Conservation (phyloP, 2,329 filamentous ascomycete genomes). For the Colletotrichum simmondsii region DNA sequence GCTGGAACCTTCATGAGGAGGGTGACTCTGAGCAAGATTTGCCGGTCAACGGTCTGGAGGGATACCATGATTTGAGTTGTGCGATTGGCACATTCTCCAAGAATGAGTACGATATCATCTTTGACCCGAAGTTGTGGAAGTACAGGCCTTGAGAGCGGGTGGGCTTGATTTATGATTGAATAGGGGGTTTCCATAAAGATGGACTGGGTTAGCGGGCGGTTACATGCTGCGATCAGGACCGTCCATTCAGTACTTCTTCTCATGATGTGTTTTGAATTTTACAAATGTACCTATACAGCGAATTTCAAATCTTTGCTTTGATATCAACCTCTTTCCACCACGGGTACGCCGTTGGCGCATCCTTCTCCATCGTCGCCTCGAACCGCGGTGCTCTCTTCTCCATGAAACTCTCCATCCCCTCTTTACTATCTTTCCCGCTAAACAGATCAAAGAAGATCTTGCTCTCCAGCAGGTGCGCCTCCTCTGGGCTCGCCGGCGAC, state of each 20-base stretch:
- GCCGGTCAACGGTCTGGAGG: slow-evolving; percentile 75
- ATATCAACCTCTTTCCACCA: slow-evolving; percentile 71
- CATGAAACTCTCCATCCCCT: slow-evolving; percentile 76
- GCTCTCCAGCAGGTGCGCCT: slow-evolving; percentile 76
- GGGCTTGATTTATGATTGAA: not conserved
- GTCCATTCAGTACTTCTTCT: not conserved
- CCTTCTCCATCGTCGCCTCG: slow-evolving; percentile 67
- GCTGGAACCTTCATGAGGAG: slow-evolving; percentile 82
- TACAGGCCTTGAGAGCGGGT: slow-evolving; percentile 47
- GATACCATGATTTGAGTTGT: slow-evolving; percentile 76
- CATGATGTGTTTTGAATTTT: not conserved
- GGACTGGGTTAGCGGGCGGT: not conserved
- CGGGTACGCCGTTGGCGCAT: slow-evolving; percentile 70
- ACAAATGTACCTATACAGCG: not conserved
- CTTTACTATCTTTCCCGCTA: slow-evolving; percentile 67
- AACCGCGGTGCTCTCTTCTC: slow-evolving; percentile 75
- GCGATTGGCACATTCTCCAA: slow-evolving; percentile 77
- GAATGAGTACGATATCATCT: slow-evolving; percentile 75
- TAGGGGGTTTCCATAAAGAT: too few relatives aligned
- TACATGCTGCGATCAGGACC: not conserved
- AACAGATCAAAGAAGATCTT: slow-evolving; percentile 72
- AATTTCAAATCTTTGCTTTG: slow-evolving; percentile 37
- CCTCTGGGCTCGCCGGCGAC: slow-evolving; percentile 67
- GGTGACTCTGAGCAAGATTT: slow-evolving; percentile 71
- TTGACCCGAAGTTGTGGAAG: slow-evolving; percentile 69